Percentiles rank a stretch among this genome's conserved stretches.
Evolutionary conservation across 2,329 filamentous ascomycete genomes (phyloP).

Genomic region (Aspergillus piperis): DNA sequence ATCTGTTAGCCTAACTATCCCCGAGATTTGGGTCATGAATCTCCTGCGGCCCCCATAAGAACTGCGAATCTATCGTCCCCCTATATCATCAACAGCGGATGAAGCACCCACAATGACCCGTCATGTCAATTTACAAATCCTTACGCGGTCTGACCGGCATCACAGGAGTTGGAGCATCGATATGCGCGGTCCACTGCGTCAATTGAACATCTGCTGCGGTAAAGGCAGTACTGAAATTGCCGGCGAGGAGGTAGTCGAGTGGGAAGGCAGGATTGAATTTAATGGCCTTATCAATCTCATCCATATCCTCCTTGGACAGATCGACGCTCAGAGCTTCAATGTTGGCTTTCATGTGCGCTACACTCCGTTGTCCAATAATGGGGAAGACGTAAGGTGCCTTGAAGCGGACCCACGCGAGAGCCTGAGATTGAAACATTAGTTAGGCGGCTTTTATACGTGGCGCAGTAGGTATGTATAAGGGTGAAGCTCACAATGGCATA

Average conservation of each 20-base stretch:
- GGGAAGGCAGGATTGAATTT: slow-evolving; percentile 56
- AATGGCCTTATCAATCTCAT: slow-evolving; percentile 55
- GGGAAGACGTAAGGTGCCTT: slow-evolving; percentile 58
- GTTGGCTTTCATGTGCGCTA: slow-evolving; percentile 57
- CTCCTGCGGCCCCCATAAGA: too few relatives aligned
- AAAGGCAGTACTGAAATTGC: slow-evolving; percentile 6
- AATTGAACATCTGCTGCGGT: slow-evolving; percentile 13
- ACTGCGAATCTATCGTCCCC: neutral
- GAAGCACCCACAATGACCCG: neutral
- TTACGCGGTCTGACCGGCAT: slow-evolving; percentile 4
- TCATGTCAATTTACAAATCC: neutral
- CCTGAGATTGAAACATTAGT: neutral
- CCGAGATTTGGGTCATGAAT: too few relatives aligned
- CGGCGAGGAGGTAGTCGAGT: slow-evolving; percentile 9
- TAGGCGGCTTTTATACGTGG: neutral
- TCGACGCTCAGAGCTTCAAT: slow-evolving; percentile 56
- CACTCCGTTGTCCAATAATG: slow-evolving; percentile 55
- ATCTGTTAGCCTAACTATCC: too few relatives aligned
- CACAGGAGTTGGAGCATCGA: slow-evolving; percentile 8
- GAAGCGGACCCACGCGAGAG: slow-evolving; percentile 55
- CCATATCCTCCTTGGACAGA: slow-evolving; percentile 56
- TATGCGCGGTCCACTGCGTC: slow-evolving; percentile 11
- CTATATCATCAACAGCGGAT: neutral
- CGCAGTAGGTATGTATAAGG: neutral
- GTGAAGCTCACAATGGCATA: slow-evolving; percentile 11